Conservation (phyloP, 345 rosid genomes). For the Lagerstroemia speciosa region DNA sequence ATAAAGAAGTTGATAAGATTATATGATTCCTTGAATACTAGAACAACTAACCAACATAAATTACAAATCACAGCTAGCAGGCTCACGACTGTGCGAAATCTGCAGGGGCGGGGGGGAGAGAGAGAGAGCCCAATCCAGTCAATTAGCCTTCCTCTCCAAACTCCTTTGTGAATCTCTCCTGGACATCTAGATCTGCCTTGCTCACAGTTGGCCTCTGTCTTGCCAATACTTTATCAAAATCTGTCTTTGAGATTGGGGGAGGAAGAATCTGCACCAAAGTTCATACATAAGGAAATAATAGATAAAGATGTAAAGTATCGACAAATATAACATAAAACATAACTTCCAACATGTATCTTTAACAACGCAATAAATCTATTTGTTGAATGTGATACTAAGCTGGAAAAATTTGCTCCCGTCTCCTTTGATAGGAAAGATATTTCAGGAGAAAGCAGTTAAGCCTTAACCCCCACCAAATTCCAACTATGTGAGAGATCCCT, state of each 20-base stretch:
- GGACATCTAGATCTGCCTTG: conserved; percentile 85
- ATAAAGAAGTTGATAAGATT: conserved; percentile 14
- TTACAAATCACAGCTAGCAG: conserved; percentile 28
- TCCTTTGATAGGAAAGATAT: no score
- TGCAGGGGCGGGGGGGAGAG: no score
- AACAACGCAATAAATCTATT: not conserved
- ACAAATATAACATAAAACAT: not conserved
- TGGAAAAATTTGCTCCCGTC: no score
- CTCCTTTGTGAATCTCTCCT: conserved; percentile 91
- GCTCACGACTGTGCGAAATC: conserved; percentile 21
- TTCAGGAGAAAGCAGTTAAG: no score
- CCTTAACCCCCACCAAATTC: no score
- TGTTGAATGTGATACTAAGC: not conserved
- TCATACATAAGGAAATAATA: not conserved
- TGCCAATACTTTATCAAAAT: conserved; percentile 91
- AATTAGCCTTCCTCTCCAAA: conserved; percentile 92
- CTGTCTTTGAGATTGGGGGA: conserved; percentile 69
- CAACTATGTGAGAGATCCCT: no score
- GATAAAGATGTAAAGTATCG: not conserved
- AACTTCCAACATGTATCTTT: not conserved
- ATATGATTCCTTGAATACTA: conserved; percentile 20
- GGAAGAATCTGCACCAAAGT: conserved; percentile 60
- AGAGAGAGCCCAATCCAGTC: not conserved
- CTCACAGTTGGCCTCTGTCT: conserved; percentile 94
- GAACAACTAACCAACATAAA: conserved; percentile 17